Evolutionary conservation across 2,329 filamentous ascomycete species (phyloP).

Genomic region (Nemania bipapillata): DNA sequence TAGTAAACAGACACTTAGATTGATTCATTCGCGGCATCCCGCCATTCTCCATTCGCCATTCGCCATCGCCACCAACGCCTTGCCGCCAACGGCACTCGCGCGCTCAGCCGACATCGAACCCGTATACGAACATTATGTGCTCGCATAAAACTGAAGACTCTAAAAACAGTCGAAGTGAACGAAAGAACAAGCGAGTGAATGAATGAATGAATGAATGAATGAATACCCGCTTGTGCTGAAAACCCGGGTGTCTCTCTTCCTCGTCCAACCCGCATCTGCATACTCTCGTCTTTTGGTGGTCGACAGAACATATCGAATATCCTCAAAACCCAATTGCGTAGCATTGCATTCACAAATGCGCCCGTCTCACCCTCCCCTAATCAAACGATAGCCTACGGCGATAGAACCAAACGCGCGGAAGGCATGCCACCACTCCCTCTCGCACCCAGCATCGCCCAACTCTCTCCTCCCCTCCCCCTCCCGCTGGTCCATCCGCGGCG

Average conservation of each 20-base stretch:
- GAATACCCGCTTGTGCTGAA: conserved; percentile 3
- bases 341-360: conserved; percentile 7
- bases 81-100: background rate
- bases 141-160: background rate
- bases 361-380: background rate
- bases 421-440: conserved; percentile 40
- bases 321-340: background rate
- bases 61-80: conserved; percentile 22
- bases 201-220: background rate
- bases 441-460: conserved; percentile 31
- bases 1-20: background rate
- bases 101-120: conserved; percentile 1
- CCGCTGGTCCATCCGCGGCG: conserved; percentile 31
- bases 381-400: conserved; percentile 1
- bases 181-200: background rate
- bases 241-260: background rate
- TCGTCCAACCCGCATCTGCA: no score
- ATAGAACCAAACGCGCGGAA: background rate
- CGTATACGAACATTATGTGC: no score
- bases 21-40: background rate
- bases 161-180: background rate
- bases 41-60: conserved; percentile 10
- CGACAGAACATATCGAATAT: no score
- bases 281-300: no score
- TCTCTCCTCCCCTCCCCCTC: conserved; percentile 34